These are phyloP conservation scores for Naegleria lovaniensis DNA, from an alignment of 208 protist species.

Conservation along the genomic window DNA sequence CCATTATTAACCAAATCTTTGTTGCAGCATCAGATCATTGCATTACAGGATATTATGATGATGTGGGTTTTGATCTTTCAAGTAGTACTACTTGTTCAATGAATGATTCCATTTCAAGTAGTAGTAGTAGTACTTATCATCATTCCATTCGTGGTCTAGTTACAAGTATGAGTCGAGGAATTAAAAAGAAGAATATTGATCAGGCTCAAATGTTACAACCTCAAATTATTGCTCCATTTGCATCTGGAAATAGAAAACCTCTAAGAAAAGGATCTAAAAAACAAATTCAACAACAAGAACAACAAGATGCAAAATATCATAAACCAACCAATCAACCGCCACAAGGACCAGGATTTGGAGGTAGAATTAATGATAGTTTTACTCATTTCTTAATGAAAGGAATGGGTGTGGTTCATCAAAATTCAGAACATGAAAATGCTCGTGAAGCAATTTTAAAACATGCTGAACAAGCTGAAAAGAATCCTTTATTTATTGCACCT, in stretches of 20 bases:
- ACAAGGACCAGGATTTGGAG: not conserved
- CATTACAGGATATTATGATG: not conserved
- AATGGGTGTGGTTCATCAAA: not conserved
- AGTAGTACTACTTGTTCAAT: too few relatives aligned
- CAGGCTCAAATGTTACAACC: not conserved
- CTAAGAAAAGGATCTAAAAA: not conserved
- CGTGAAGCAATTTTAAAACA: constrained; percentile 18
- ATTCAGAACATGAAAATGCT: not conserved
- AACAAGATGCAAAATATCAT: not conserved
- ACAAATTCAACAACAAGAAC: not conserved
- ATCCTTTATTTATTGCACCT: not conserved
- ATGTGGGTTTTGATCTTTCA: too few relatives aligned
- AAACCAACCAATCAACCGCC: not conserved
- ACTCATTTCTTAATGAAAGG: constrained; percentile 9
- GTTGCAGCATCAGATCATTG: not conserved
- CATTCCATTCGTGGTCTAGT: not conserved
- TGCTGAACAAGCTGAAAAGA: not conserved
- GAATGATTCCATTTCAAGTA: too few relatives aligned
- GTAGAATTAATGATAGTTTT: not conserved
- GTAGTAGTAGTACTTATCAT: too few relatives aligned
- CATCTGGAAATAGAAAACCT: not conserved
- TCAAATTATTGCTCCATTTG: not conserved
- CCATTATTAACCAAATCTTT: constrained; percentile 24
- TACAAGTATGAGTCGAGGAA: not conserved
- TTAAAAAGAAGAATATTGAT: constrained; percentile 17